Conservation (phyloP, 2,329 filamentous ascomycete genomes). For the Talaromyces sp. region DNA sequence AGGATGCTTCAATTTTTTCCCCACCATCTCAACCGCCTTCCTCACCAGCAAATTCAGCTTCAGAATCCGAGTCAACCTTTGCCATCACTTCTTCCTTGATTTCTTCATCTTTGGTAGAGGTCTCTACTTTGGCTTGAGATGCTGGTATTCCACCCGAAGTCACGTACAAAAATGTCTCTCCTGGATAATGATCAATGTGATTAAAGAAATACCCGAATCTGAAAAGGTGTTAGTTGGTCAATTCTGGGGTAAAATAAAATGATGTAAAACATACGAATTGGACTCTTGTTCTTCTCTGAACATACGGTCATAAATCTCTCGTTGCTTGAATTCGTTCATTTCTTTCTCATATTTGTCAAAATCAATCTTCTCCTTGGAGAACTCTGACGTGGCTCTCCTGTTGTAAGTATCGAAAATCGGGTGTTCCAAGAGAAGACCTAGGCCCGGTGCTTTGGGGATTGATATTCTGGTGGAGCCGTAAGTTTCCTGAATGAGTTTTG, state of each 20-base stretch:
- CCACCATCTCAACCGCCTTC: constrained; percentile 8
- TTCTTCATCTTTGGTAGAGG: constrained; percentile 8
- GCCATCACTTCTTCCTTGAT: constrained; percentile 4
- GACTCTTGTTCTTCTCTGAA: constrained; percentile 84
- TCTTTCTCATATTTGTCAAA: constrained; percentile 72
- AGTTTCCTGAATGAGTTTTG: constrained; percentile 65
- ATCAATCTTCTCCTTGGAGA: constrained; percentile 64
- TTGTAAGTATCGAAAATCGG: constrained; percentile 93
- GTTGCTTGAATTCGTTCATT: constrained; percentile 84
- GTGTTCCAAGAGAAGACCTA: constrained; percentile 81
- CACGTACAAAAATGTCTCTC: constrained; percentile 68
- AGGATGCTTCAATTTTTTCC: not conserved
- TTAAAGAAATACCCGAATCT: constrained; percentile 75
- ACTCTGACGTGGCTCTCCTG: constrained; percentile 55
- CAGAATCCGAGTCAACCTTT: constrained; percentile 24
- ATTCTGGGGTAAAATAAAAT: not conserved
- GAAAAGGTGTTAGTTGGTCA: constrained; percentile 7
- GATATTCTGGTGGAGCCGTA: constrained; percentile 69
- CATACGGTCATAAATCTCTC: constrained; percentile 86
- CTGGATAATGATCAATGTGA: constrained; percentile 69
- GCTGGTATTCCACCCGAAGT: constrained; percentile 63
- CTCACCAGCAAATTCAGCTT: constrained; percentile 18
- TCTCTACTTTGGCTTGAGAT: constrained; percentile 30
- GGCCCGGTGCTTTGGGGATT: constrained; percentile 87
- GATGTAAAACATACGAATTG: constrained; percentile 62